Base-by-base conservation (phyloP, 768 basidiomycete genomes). In the Hortiboletus campestris region DNA sequence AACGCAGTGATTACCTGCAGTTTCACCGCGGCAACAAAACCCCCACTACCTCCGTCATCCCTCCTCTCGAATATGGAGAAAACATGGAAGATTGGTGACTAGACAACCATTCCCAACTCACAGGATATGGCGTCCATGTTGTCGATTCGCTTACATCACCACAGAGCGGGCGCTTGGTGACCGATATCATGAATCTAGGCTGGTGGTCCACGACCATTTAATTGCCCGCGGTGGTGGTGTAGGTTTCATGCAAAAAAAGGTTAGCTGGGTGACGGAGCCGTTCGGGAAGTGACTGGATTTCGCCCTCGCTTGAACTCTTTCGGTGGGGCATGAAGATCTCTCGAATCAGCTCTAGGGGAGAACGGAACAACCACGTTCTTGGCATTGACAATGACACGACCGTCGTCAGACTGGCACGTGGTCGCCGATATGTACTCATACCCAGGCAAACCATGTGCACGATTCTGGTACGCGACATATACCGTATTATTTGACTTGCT, bases 71-170 rank as follows among this genome's bases (percentile, higher is more conserved):
- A 49, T 64, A 69, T 6, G 71, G 69, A 57, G 62, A 71, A 20
- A 55, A 60, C 14, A 75, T 74, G 73, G 73, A 73, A 6, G 43
- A 57, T 13, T 75, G 74, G 74, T 74, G 74, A 72, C 31, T 13
- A 8, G 16, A 57, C 11, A 74, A 74, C 44, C n/a, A 56, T 9
- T 13, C 34, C 20, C 58, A 65, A 20, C 63, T 74, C 46, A 9
- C 41, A 5, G 49, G 51, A 2, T 63, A 53, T 31, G 60, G 57
- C n/a, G 67, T 75, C 22, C 41, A 42, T 17, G 56, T 59, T 17
- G 34, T 60, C 39, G 71, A 59, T 34, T 72, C 32, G 73, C 70
- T 35, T 75, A 70, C 58, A 65, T 67, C 5, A 74, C 76, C 16
- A 62, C 76, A 45, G 71, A 54, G 31, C 64, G 56, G 46, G 51